These are phyloP conservation scores for Cantharellus anzutake DNA, from an alignment of 768 basidiomycete species.

Conservation along the genomic window DNA sequence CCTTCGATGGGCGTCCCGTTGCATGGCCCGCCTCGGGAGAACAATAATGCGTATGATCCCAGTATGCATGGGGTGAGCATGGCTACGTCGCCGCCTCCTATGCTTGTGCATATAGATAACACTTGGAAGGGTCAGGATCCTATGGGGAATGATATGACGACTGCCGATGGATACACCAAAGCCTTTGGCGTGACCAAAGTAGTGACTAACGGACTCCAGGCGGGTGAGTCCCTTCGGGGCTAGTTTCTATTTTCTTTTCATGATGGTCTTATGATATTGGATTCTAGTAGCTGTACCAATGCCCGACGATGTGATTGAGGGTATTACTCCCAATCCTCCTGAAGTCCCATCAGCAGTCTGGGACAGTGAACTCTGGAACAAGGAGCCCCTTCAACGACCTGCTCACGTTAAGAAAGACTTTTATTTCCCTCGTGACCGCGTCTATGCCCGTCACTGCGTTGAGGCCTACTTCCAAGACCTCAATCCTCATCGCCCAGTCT, in stretches of 20 bases:
- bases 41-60: neutral
- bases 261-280: neutral
- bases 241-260: neutral
- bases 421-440: slow-evolving; percentile 63
- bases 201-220: slow-evolving; percentile 45
- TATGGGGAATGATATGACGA: slow-evolving; percentile 59
- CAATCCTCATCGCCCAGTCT: slow-evolving; percentile 65
- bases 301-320: neutral
- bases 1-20: neutral
- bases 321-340: neutral
- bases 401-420: slow-evolving; percentile 12
- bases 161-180: slow-evolving; percentile 24
- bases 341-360: neutral
- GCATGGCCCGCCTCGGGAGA: too few species aligned
- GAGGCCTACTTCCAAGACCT: slow-evolving; percentile 59
- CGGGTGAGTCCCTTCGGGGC: slow-evolving; percentile 18
- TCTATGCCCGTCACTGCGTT: slow-evolving; percentile 39
- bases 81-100: neutral
- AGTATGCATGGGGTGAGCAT: neutral
- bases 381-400: neutral
- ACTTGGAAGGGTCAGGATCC: slow-evolving; percentile 62
- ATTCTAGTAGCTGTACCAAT: neutral
- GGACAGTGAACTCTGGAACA: neutral
- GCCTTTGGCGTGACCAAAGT: slow-evolving; percentile 31
- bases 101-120: slow-evolving; percentile 8